Evolutionary conservation across 345 rosid species (phyloP).

Genomic region (Excoecaria cochinchinensis): DNA sequence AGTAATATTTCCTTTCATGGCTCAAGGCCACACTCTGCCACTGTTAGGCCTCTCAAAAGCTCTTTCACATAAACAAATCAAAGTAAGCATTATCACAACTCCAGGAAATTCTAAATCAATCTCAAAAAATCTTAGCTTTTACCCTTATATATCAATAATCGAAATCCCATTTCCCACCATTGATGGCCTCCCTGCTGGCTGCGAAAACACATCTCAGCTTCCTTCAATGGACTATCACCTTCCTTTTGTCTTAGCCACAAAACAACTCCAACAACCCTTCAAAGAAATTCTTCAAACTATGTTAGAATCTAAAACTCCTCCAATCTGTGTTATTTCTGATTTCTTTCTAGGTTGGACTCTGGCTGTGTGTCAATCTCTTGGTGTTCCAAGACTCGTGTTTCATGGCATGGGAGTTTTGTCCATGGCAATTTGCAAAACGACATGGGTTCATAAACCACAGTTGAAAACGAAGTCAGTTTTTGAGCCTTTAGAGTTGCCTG

Average conservation of each 20-base stretch:
- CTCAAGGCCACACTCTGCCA: slow-evolving; percentile 61
- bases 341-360: slow-evolving; percentile 32
- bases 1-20: slow-evolving; percentile 53
- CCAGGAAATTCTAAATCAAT: slow-evolving; percentile 28
- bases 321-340: slow-evolving; percentile 24
- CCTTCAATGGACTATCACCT: slow-evolving; percentile 13
- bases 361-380: slow-evolving; percentile 7
- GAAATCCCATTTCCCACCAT: slow-evolving; percentile 24
- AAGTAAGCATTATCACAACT: slow-evolving; percentile 48
- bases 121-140: background rate
- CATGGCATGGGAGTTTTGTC: slow-evolving; percentile 29
- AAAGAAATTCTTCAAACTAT: background rate
- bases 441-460: background rate
- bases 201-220: slow-evolving; percentile 24
- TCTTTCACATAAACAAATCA: slow-evolving; percentile 41
- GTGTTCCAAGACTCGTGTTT: slow-evolving; percentile 21
- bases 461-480: background rate
- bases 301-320: slow-evolving; percentile 13
- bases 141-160: background rate
- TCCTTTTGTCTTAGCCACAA: slow-evolving; percentile 20
- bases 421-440: slow-evolving; percentile 17
- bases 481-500: slow-evolving; percentile 12
- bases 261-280: slow-evolving; percentile 18
- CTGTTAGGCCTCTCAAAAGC: slow-evolving; percentile 48
- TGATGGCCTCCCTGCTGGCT: slow-evolving; percentile 15